Evolutionary conservation across 192 early-diverging fungal species (phyloP), one percentile per base, ranked within the genome.

Genomic region (Glomus cerebriforme): DNA sequence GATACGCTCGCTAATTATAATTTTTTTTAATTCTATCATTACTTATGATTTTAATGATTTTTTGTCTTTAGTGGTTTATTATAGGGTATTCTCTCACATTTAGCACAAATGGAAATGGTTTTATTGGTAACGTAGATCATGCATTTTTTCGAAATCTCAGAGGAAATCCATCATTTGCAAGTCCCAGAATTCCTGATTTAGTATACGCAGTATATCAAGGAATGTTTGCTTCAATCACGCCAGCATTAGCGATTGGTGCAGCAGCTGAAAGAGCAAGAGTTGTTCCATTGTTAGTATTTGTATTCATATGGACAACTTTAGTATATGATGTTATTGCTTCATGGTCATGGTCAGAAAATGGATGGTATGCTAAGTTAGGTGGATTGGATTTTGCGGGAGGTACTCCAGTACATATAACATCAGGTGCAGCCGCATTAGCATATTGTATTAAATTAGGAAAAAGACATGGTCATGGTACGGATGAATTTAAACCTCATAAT

Each of bases 321-420:
- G 93, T 97, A 27, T 99, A 99, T 82, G 93, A 96, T 83, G 92
- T 92, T n/a, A 91, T 94, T 72, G 96, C 96, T 17, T 99, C 94
- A 89, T 97, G 96, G 95, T 93, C 94, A n/a, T 99, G 95, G 95
- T 90, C 90, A n/a, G 68, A 86, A 37, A 92, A 92, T 77, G 97
- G 97, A 2, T 99, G 95, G 96, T 85, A 54, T 54, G 47, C 47
- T 3, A 13, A 54, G 17, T 54, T 96, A 86, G 95, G 96, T 43
- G 90, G 88, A 32, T 87, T 97, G 29, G 96, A 99, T 86, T 99
- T 95, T 78, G 96, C 98, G 19, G 98, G 98, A 63, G 96, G 98
- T 29, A 95, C 95, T n/a, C 95, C 96, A 27, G 96, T 99, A 31
- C 96, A 99, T 82, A 93, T 97, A 27, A 86, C 91, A 1, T 96